Percentiles rank a stretch among this genome's conserved stretches.
These are phyloP conservation scores for Lecanicillium sp. DNA, from an alignment of 2,329 filamentous ascomycete species.

Conservation along the genomic window DNA sequence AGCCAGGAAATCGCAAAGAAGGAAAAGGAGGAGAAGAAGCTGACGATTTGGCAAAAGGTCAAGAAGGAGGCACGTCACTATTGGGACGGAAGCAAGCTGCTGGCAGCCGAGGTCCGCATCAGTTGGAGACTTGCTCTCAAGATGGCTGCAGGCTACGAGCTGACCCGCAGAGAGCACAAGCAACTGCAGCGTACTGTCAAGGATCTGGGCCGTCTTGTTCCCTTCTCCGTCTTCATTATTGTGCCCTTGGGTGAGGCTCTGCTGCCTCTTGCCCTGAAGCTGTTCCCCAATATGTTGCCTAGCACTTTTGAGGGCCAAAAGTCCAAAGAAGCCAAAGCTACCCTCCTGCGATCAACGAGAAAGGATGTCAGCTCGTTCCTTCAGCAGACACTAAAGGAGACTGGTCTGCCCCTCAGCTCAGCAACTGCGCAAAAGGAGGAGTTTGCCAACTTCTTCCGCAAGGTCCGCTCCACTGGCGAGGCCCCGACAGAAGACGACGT, in stretches of 20 bases:
- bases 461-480: conserved; percentile 86
- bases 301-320: conserved; percentile 94
- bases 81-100: conserved; percentile 95
- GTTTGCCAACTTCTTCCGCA: conserved; percentile 95
- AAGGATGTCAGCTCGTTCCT: conserved; percentile 93
- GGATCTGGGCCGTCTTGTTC: conserved; percentile 84
- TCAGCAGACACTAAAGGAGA: conserved; percentile 80
- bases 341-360: conserved; percentile 70
- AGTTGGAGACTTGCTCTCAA: conserved; percentile 86
- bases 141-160: conserved; percentile 96
- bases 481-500: conserved; percentile 81
- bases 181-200: conserved; percentile 91
- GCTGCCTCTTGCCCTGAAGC: conserved; percentile 79
- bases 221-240: conserved; percentile 94
- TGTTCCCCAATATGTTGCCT: conserved; percentile 95
- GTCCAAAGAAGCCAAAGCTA: conserved; percentile 82
- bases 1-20: conserved; percentile 48
- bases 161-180: conserved; percentile 85
- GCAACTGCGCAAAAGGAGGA: conserved; percentile 86
- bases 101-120: conserved; percentile 87
- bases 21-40: conserved; percentile 70
- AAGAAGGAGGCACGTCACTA: conserved; percentile 93
- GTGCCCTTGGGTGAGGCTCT: conserved; percentile 93
- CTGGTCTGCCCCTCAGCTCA: conserved; percentile 79
- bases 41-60: conserved; percentile 84